These are phyloP conservation scores for Lodderomyces parapsilosis DNA, from an alignment of 1,139 yeast species.

Conservation along the genomic window DNA sequence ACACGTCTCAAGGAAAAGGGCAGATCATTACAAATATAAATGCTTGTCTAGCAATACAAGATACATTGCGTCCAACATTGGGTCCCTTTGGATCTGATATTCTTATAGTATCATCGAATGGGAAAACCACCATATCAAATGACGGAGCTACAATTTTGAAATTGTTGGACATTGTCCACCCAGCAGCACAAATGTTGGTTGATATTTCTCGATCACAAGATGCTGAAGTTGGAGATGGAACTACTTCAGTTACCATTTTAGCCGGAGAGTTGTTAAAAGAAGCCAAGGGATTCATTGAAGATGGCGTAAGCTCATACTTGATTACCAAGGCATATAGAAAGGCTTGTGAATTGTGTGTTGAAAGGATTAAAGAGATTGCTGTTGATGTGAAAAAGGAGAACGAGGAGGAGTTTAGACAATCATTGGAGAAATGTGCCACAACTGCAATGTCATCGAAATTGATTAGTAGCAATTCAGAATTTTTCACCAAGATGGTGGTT, in stretches of 20 bases:
- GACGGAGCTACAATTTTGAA: slow-evolving; percentile 97
- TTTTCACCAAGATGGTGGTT: slow-evolving; percentile 94
- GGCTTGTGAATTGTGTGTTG: slow-evolving; percentile 77
- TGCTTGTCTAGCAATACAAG: slow-evolving; percentile 97
- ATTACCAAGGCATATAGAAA: slow-evolving; percentile 84
- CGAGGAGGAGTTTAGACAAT: slow-evolving; percentile 57
- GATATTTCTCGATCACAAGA: slow-evolving; percentile 97
- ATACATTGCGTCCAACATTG: slow-evolving; percentile 87
- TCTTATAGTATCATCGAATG: slow-evolving; percentile 76
- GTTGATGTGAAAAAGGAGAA: slow-evolving; percentile 53
- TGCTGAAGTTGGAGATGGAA: slow-evolving; percentile 99
- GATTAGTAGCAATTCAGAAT: slow-evolving; percentile 80
- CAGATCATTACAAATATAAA: slow-evolving; percentile 93
- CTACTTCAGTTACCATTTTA: slow-evolving; percentile 89
- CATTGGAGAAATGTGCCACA: slow-evolving; percentile 88
- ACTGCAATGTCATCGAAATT: slow-evolving; percentile 98
- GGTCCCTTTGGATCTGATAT: slow-evolving; percentile 98
- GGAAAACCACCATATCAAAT: slow-evolving; percentile 91
- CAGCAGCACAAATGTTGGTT: slow-evolving; percentile 94
- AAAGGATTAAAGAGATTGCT: slow-evolving; percentile 70
- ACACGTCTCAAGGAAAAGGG: slow-evolving; percentile 93
- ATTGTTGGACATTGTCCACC: slow-evolving; percentile 92
- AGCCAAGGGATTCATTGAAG: slow-evolving; percentile 87
- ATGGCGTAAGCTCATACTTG: slow-evolving; percentile 89
- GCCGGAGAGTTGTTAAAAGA: slow-evolving; percentile 96